Base-by-base conservation (phyloP, 345 rosid species). In the Gossypium mustelinum region DNA sequence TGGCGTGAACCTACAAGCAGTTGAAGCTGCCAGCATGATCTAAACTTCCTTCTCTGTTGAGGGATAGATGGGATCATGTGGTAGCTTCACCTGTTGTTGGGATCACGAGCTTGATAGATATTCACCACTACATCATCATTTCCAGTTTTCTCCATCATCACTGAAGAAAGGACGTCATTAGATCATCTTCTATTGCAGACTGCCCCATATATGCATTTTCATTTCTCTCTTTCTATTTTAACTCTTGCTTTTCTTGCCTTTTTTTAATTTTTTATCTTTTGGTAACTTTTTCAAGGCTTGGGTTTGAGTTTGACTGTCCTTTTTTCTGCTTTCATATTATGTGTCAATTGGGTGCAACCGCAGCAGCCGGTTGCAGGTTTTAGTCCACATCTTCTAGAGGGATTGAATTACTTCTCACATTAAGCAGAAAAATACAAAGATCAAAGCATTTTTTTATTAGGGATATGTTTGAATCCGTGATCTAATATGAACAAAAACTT, bases 1-100 rank as follows among this genome's bases (percentile, higher is more conserved):
- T 48, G 34, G 72, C 78, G 82, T 74, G 81, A 43, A 79, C 81
- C 84, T 13, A 74, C 34, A 56, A 74, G 69, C 82, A 77, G 86
- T 81, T 85, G 85, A 83, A 85, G 88, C 86, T 85, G 88, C 88
- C 88, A 85, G 88, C 88, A 85, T 85, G 88, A 83, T 83, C 86
- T 79, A 75, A 74, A 81, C 70, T 80, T 69, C 64, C 84, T 78
- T 78, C 72, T 14, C 59, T 54, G 22, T 68, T 6, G 66, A 50
- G 59, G 73, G 84, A 71, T 52, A 56, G 81, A 55, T 79, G 62
- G 73, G 89, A 86, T 86, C 89, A 83, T 82, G 77, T 78, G 86
- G 87, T 74, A 76, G 86, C 80, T 81, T 86, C 87, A 84, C 86
- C 87, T 81, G 82, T 44, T 84, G 79, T 17, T 76, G 86, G 85